These are phyloP conservation scores for Fagopyrum esculentum DNA, from an alignment of 148 eudicot species.

Conservation along the genomic window DNA sequence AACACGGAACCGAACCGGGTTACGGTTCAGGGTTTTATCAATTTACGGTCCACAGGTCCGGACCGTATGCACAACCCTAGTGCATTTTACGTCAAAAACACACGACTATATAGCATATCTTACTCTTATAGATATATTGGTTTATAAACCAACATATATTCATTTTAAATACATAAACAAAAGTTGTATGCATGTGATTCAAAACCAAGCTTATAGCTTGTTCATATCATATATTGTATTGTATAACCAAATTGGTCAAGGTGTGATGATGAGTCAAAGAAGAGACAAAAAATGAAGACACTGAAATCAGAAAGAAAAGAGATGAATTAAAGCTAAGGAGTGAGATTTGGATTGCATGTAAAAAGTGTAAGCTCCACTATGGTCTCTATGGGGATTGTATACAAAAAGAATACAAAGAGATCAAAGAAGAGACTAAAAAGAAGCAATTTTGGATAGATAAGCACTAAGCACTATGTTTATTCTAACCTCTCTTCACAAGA, in stretches of 20 bases:
- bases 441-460: neutral
- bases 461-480: neutral
- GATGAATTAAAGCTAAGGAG: neutral
- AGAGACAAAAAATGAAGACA: slow-evolving; percentile 1
- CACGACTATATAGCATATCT: too few relatives aligned
- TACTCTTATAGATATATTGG: too few relatives aligned
- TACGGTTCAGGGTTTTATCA: too few relatives aligned
- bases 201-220: too few relatives aligned
- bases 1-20: too few relatives aligned
- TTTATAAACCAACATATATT: too few relatives aligned
- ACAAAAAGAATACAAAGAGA: neutral
- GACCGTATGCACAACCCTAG: too few relatives aligned
- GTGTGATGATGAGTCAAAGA: slow-evolving; percentile 5
- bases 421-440: neutral
- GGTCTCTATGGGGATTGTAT: neutral
- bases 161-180: too few relatives aligned
- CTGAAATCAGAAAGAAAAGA: neutral
- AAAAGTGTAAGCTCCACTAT: neutral
- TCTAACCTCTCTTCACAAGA: neutral
- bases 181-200: too few relatives aligned
- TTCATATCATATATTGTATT: neutral
- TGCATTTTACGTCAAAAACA: too few relatives aligned
- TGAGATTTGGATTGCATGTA: neutral
- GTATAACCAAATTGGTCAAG: neutral
- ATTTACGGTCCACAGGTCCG: too few relatives aligned